phyloP scores from a whole-genome alignment of 306 rosid genomes.

The Luffa aegyptiaca region DNA sequence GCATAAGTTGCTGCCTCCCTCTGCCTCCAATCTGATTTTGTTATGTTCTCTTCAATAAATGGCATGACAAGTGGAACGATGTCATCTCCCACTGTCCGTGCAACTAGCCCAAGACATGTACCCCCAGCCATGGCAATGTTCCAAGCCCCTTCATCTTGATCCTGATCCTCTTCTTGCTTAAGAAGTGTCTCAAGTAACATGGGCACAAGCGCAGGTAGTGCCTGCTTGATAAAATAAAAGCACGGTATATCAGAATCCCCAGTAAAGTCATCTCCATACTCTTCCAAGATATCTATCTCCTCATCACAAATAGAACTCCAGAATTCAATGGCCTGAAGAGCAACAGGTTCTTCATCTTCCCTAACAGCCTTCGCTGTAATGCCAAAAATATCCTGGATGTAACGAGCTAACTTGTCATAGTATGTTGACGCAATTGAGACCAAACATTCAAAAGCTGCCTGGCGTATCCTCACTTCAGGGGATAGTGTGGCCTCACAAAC shows the following conservation, averaged over 20 bases:
- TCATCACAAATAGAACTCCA: constrained; percentile 96
- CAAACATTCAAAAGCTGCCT: constrained; percentile 86
- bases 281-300: constrained; percentile 80
- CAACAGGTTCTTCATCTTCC: constrained; percentile 80
- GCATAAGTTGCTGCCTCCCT: constrained; percentile 93
- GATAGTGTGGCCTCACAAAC: constrained; percentile 76
- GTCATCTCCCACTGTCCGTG: constrained; percentile 81
- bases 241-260: constrained; percentile 73
- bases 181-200: constrained; percentile 82
- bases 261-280: constrained; percentile 44
- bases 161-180: constrained; percentile 95
- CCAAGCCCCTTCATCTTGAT: constrained; percentile 96
- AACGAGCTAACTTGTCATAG: constrained; percentile 65
- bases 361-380: constrained; percentile 74
- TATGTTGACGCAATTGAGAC: constrained; percentile 77
- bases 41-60: constrained; percentile 74
- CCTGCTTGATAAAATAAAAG: constrained; percentile 83
- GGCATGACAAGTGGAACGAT: constrained; percentile 77
- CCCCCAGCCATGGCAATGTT: constrained; percentile 98
- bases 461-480: constrained; percentile 64
- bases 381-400: constrained; percentile 69
- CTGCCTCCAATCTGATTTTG: constrained; percentile 89
- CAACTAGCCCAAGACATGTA: constrained; percentile 87
- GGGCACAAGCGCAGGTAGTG: constrained; percentile 78
- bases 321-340: constrained; percentile 91